Evolutionary conservation across 2,329 filamentous ascomycete species (phyloP).

Genomic region (Fusarium azukiicola): DNA sequence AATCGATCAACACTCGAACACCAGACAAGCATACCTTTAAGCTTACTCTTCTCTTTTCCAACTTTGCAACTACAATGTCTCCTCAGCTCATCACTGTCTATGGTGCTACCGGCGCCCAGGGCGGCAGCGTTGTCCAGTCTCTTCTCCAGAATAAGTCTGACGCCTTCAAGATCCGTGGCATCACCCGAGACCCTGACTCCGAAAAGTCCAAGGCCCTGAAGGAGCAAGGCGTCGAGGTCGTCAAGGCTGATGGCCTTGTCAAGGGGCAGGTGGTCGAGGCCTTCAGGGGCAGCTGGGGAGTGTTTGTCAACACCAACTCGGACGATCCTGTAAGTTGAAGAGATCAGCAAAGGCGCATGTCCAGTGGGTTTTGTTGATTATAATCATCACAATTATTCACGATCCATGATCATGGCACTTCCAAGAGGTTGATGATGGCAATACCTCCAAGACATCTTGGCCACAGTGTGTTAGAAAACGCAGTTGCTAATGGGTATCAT

Average conservation of each 20-base stretch:
- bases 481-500: conserved; percentile 19
- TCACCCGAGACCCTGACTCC: conserved; percentile 56
- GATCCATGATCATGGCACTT: no score
- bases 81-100: conserved; percentile 57
- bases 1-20: conserved; percentile 18
- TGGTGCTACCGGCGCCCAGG: conserved; percentile 58
- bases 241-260: conserved; percentile 55
- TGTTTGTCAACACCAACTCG: conserved; percentile 60
- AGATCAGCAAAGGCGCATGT: background rate
- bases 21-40: conserved; percentile 21
- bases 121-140: conserved; percentile 56
- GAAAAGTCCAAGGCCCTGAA: conserved; percentile 54
- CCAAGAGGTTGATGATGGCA: no score
- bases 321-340: conserved; percentile 54
- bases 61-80: conserved; percentile 45
- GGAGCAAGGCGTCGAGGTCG: conserved; percentile 54
- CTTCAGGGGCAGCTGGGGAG: conserved; percentile 58
- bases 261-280: conserved; percentile 51
- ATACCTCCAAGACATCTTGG: no score
- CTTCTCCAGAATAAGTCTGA: conserved; percentile 56
- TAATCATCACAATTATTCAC: no score
- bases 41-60: background rate
- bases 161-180: conserved; percentile 53
- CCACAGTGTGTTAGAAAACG: no score
- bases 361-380: no score